These are phyloP conservation scores for Trypanosoma avium DNA, from an alignment of 208 protist genomes.

Conservation along the genomic window DNA sequence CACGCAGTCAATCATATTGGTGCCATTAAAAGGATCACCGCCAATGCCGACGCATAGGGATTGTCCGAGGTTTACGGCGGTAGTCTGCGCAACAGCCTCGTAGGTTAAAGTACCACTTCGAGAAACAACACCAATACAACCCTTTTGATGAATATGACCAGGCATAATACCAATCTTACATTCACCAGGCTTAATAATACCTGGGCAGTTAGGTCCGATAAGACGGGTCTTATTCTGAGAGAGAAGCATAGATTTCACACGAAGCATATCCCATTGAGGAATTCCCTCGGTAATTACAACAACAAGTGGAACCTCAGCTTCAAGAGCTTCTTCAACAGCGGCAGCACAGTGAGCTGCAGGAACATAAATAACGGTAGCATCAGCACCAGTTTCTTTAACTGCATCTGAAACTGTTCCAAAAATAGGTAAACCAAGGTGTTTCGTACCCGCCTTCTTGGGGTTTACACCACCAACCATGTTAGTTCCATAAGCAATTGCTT, in stretches of 20 bases:
- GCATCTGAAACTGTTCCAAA: conserved; percentile 93
- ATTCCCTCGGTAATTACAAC: conserved; percentile 99
- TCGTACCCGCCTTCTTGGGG: conserved; percentile 95
- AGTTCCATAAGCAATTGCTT: conserved; percentile 98
- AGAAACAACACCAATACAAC: conserved; percentile 99
- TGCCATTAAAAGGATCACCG: conserved; percentile 99
- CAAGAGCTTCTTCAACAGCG: conserved; percentile 97
- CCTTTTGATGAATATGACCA: conserved; percentile 98
- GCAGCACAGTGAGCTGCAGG: conserved; percentile 94
- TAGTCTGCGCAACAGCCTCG: conserved; percentile 99
- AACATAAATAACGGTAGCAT: conserved; percentile 98
- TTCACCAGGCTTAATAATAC: conserved; percentile 97
- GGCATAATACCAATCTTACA: conserved; percentile 99
- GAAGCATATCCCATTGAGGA: conserved; percentile 98
- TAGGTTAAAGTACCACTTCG: conserved; percentile 99
- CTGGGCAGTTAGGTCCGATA: conserved; percentile 99
- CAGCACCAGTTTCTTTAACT: conserved; percentile 89
- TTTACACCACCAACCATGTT: conserved; percentile 98
- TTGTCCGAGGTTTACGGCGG: conserved; percentile 95
- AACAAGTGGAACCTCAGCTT: conserved; percentile 96
- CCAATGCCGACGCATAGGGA: conserved; percentile 98
- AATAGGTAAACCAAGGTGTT: conserved; percentile 95
- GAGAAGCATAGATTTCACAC: conserved; percentile 92
- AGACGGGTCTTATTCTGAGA: conserved; percentile 94
- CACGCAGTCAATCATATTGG: conserved; percentile 98